Percentiles rank a stretch among this genome's conserved stretches.
Conservation (phyloP, 2,329 filamentous ascomycete genomes). For the Phoma sp. region DNA sequence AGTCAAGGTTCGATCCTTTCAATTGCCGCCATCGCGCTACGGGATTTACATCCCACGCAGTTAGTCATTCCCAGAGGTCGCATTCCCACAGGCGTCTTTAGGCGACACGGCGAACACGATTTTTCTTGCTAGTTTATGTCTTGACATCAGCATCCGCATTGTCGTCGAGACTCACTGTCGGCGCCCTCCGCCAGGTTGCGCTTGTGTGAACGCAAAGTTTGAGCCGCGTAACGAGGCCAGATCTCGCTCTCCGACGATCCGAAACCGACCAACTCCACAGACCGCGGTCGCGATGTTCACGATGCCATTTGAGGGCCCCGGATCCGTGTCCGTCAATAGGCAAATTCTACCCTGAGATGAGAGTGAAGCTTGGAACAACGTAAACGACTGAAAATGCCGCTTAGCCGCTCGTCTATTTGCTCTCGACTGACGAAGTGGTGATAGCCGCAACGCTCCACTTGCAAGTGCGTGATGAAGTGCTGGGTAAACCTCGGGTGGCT, state of each 20-base stretch:
- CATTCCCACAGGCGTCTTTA: not conserved
- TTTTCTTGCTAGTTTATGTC: not conserved
- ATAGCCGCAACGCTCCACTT: not conserved
- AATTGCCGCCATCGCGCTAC: conserved; percentile 7
- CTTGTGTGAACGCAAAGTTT: conserved; percentile 7
- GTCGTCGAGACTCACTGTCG: not conserved
- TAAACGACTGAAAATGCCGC: conserved; percentile 5
- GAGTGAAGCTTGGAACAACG: not conserved
- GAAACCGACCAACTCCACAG: conserved; percentile 8
- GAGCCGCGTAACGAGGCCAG: conserved; percentile 15
- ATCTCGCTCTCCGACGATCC: conserved; percentile 8
- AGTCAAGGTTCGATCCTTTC: not conserved
- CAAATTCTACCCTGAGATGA: not conserved
- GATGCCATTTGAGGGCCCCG: conserved; percentile 1
- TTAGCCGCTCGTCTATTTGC: conserved; percentile 4
- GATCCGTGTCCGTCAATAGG: conserved; percentile 8
- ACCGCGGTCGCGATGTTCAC: not conserved
- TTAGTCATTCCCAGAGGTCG: not conserved
- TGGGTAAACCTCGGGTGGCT: not conserved
- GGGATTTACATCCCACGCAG: conserved; percentile 11
- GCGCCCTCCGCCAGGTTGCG: conserved; percentile 8
- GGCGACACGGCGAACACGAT: not conserved
- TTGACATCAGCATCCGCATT: conserved; percentile 5
- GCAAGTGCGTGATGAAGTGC: conserved; percentile 4
- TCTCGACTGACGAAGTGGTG: conserved; percentile 2